Conservation (phyloP, 2,329 filamentous ascomycete genomes). For the Pseudogymnoascus sp. region DNA sequence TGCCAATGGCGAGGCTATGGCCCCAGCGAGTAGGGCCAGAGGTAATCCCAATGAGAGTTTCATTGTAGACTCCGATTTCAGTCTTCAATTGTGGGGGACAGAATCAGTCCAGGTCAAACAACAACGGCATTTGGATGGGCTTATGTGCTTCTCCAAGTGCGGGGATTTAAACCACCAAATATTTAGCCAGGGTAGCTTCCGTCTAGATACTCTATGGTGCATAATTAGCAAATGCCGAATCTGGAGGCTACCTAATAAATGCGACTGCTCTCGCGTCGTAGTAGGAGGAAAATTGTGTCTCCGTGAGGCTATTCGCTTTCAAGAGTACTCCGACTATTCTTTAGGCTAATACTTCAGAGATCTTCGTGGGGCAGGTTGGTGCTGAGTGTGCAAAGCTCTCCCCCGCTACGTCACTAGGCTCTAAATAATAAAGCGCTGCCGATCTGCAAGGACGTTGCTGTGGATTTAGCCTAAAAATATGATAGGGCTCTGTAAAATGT, state of each 20-base stretch:
- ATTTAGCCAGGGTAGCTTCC: neutral
- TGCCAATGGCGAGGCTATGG: conserved; percentile 21
- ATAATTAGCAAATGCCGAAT: neutral
- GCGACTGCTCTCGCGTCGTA: no score
- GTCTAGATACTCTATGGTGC: neutral
- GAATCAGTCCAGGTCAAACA: neutral
- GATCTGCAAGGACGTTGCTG: neutral
- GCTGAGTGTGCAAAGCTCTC: neutral
- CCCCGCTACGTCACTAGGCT: neutral
- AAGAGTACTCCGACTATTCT: neutral
- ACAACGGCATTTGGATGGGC: neutral
- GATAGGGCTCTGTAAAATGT: neutral
- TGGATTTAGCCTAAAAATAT: neutral
- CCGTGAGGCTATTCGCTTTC: neutral
- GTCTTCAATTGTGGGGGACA: neutral
- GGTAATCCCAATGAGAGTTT: neutral
- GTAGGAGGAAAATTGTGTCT: neutral
- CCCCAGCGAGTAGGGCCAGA: conserved; percentile 13
- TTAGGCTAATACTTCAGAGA: neutral
- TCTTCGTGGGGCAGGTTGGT: neutral
- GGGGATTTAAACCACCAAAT: neutral
- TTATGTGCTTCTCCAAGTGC: neutral
- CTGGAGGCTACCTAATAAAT: neutral
- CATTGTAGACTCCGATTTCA: neutral
- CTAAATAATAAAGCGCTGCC: neutral